These are phyloP conservation scores for Pythium sp. DNA, from an alignment of 352 stramenopile genomes.

Conservation along the genomic window DNA sequence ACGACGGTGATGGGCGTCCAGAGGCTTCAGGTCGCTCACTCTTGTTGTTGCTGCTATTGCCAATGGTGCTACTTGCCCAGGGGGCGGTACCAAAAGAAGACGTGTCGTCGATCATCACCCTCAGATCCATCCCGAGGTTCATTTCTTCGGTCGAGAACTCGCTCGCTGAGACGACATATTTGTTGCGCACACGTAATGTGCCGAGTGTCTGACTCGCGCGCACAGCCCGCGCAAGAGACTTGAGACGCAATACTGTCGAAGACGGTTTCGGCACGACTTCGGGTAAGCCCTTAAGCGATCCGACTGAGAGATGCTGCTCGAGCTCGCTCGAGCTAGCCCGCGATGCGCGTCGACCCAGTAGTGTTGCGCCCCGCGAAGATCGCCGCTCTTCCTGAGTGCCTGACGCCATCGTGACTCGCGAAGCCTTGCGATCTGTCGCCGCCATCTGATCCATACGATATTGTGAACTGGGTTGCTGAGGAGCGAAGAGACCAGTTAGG, in stretches of 20 bases:
- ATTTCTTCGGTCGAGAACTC: conserved; percentile 41
- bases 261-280: conserved; percentile 33
- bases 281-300: conserved; percentile 14
- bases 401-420: conserved; percentile 19
- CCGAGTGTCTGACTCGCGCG: conserved; percentile 52
- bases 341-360: conserved; percentile 15
- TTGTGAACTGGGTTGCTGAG: not conserved
- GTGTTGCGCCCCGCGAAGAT: conserved; percentile 5
- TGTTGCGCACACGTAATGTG: conserved; percentile 24
- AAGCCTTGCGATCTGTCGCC: conserved; percentile 7
- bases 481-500: not conserved
- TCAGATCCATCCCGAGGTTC: conserved; percentile 32
- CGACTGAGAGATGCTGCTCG: conserved; percentile 14
- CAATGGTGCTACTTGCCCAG: not conserved
- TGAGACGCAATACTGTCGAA: conserved; percentile 34
- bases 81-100: conserved; percentile 7
- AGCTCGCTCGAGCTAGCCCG: conserved; percentile 2
- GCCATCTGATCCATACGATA: conserved; percentile 9
- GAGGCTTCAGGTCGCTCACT: not conserved
- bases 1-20: not conserved
- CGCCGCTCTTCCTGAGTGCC: conserved; percentile 1
- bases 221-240: conserved; percentile 49
- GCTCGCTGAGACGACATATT: conserved; percentile 39
- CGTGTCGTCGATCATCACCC: conserved; percentile 32
- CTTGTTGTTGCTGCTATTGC: conserved; percentile 1